Base-by-base conservation (phyloP, 2,329 filamentous ascomycete species). In the Aspergillus spinulosporus region DNA sequence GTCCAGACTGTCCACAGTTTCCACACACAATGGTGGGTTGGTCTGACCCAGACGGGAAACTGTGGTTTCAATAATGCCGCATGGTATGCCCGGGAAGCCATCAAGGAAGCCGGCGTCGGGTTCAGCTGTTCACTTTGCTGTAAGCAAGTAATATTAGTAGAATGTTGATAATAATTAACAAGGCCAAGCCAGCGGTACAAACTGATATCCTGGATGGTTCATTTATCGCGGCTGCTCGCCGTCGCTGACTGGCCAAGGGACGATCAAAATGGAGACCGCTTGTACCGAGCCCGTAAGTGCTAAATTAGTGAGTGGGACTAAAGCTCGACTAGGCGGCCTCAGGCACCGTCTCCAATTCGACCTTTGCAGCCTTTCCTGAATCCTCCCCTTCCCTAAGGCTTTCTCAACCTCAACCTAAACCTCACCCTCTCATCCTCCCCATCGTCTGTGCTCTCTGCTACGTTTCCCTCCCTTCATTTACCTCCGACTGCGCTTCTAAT, bases 341-440 rank as follows among this genome's bases (percentile, higher is more conserved):
- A 49, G 47, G 49, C 47, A 49, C 49, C 56, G 48, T 53, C 42
- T 58, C 43, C 53, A 44, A 46, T 39, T 39, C 39, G 32, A 47
- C 53, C 60, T 56, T 45, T 57, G 51, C 34, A 54, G 51, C 49
- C 52, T 57, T 59, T 58, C 55, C 49, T 21, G 21, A 21, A 21
- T 21, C 21, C 21, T 21, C 21, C 60, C 59, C 60, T 54, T 53
- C 59, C 56, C 51, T 57, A 59, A 54, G 55, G 43, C 60, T 49
- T 34, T 59, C 56, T 65, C 53, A 57, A 49, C 54, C 61, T 62
- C 60, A 60, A 54, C 54, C 56, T 60, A 54, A 48, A 54, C 59
- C 21, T 54, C 52, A 58, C 56, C 47, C 59, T 61, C 56, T 21
- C 58, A 46, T 55, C 47, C 52, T 44, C 51, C 49, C 42, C 58